These are phyloP conservation scores for Lycium ferocissimum DNA, from an alignment of 257 asterid species.

Conservation along the genomic window DNA sequence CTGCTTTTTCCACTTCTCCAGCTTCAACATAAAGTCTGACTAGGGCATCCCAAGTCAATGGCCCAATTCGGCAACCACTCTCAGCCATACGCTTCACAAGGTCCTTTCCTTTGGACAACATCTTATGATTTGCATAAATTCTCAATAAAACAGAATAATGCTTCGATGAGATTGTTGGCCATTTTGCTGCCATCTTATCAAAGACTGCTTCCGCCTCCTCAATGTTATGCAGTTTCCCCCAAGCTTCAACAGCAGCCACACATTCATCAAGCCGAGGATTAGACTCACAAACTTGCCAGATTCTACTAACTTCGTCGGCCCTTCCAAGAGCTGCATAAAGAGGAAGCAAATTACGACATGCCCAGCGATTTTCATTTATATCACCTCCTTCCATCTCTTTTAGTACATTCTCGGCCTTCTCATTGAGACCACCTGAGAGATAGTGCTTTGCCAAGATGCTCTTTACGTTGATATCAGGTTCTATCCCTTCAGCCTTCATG, in stretches of 20 bases:
- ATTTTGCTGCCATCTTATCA: slow-evolving; percentile 43
- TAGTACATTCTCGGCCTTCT: slow-evolving; percentile 65
- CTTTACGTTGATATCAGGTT: slow-evolving; percentile 44
- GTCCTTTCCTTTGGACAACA: slow-evolving; percentile 71
- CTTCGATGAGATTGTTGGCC: slow-evolving; percentile 41
- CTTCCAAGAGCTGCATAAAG: slow-evolving; percentile 74
- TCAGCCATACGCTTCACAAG: slow-evolving; percentile 74
- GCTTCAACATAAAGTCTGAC: slow-evolving; percentile 67
- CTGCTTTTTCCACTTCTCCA: slow-evolving; percentile 80
- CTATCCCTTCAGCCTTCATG: slow-evolving; percentile 63
- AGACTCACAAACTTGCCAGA: slow-evolving; percentile 73
- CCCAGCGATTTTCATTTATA: slow-evolving; percentile 53
- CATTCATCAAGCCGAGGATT: slow-evolving; percentile 51
- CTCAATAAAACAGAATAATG: slow-evolving; percentile 53
- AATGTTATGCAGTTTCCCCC: slow-evolving; percentile 64
- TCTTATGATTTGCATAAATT: slow-evolving; percentile 63
- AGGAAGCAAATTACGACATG: slow-evolving; percentile 52
- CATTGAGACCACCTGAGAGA: slow-evolving; percentile 52
- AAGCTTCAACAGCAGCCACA: slow-evolving; percentile 67
- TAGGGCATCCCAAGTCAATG: slow-evolving; percentile 71
- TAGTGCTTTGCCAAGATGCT: slow-evolving; percentile 53
- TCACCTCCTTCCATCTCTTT: slow-evolving; percentile 69
- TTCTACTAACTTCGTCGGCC: slow-evolving; percentile 64
- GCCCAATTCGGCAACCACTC: slow-evolving; percentile 57
- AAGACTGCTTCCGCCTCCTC: slow-evolving; percentile 78